phyloP scores from a whole-genome alignment of 1,139 yeast genomes.

The Magnusiomyces paraingens region DNA sequence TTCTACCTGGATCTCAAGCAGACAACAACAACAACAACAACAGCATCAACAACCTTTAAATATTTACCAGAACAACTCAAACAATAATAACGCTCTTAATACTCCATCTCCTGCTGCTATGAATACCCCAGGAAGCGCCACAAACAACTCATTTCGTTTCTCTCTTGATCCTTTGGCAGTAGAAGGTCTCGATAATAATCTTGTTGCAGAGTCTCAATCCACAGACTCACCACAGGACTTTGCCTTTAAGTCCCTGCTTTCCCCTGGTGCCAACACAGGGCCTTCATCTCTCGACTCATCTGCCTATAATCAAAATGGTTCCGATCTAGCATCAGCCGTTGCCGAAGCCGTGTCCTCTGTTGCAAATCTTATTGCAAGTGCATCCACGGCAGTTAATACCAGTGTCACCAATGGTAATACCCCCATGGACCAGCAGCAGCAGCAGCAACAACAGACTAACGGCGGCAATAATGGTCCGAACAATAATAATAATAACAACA shows the following conservation, averaged over 20 bases:
- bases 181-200: constrained; percentile 28
- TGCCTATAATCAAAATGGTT: too few relatives aligned
- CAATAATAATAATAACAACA: not conserved
- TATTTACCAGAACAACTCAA: constrained; percentile 13
- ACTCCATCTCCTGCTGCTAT: constrained; percentile 15
- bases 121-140: constrained; percentile 7
- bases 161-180: constrained; percentile 32
- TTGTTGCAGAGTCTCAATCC: not conserved
- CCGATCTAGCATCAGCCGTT: too few relatives aligned
- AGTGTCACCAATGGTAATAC: too few relatives aligned
- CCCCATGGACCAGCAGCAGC: too few relatives aligned
- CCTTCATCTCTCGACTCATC: too few relatives aligned
- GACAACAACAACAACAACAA: constrained; percentile 9
- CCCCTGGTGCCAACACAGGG: not conserved
- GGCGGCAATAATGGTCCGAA: too few relatives aligned
- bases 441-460: too few relatives aligned
- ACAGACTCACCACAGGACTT: not conserved
- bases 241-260: not conserved
- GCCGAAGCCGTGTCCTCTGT: too few relatives aligned
- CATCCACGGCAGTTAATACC: too few relatives aligned
- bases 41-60: constrained; percentile 8
- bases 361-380: too few relatives aligned
- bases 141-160: constrained; percentile 26
- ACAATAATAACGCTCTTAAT: constrained; percentile 13
- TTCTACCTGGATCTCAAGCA: not conserved